Base-by-base conservation (phyloP, 1,139 yeast genomes). In the Sugiyamaella novakii region DNA sequence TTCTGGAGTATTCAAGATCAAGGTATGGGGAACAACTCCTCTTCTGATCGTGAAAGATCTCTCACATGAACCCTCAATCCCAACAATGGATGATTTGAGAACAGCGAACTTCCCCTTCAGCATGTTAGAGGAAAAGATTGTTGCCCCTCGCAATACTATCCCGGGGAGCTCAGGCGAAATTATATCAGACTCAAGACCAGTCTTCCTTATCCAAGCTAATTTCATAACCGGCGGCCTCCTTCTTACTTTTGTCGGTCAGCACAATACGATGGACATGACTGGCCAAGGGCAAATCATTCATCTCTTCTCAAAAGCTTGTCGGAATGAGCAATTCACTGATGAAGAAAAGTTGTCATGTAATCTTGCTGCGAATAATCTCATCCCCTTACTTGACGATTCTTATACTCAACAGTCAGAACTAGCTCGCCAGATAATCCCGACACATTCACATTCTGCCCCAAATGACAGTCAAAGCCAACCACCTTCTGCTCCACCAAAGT, bases 211-310 rank as follows among this genome's bases (percentile, higher is more conserved):
- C 8, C 57, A 55, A 24, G 54, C 43, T 14, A 55, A 27, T n/a
- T 54, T 53, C 19, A 45, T 55, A 21, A 21, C 7, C 3, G 56
- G 50, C 1, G 59, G 59, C 8, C 21, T 53, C 11, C 28, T 55
- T 6, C 47, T 55, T 14, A 51, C 56, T 1, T 38, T 55, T 25
- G 43, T 51, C 8, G 55, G 49, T 3, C 54, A 53, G 29, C 59
- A 55, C 30, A 29, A 46, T 8, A 52, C 43, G 3, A 49, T 53
- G 55, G 59, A 55, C 30, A 49, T 51, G 51, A 37, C 41, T 8
- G 59, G 59, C 2, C 59, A 54, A 43, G 52, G 43, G 7, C 6
- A n/a, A 5, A 17, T 54, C 19, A 53, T 54, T 25, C 18, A 29
- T 3, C 34, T 50, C 17, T 37, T 55, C 19, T 47, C 56, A 12